These are phyloP conservation scores for Halteria grandinella DNA, from an alignment of 73 alveolate genomes.

Conservation along the genomic window DNA sequence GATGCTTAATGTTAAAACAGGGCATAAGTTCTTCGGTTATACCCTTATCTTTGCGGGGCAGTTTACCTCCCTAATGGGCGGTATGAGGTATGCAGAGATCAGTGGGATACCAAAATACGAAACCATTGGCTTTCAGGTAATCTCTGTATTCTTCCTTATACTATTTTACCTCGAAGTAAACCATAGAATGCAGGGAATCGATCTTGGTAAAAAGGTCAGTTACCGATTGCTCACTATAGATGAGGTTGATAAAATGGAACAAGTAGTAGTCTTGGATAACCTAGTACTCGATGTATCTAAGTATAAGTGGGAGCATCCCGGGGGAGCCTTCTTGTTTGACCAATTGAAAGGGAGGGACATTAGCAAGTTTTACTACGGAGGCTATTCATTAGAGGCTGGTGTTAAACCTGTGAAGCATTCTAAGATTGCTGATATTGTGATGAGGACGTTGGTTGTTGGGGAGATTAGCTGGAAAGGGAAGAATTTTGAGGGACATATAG, in stretches of 20 bases:
- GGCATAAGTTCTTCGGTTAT: constrained; percentile 33
- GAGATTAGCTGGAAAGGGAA: not conserved
- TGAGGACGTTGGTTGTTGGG: constrained; percentile 13
- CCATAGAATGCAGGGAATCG: not conserved
- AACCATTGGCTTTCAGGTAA: too few species aligned
- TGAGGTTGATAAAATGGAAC: constrained; percentile 7
- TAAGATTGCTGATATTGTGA: constrained; percentile 21
- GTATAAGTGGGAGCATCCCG: constrained; percentile 42
- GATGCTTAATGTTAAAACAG: not conserved
- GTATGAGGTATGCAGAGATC: not conserved
- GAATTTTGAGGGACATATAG: not conserved
- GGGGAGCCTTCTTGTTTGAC: constrained; percentile 34
- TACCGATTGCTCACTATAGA: too few species aligned
- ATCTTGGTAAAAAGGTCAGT: too few species aligned
- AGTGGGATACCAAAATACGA: too few species aligned
- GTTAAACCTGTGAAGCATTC: constrained; percentile 12
- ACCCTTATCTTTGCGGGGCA: not conserved
- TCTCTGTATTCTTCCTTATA: not conserved
- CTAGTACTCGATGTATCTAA: constrained; percentile 9
- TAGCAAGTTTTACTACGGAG: constrained; percentile 79
- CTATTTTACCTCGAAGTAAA: not conserved
- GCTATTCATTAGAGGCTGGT: constrained; percentile 62
- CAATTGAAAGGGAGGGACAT: constrained; percentile 48
- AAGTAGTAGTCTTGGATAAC: constrained; percentile 39
- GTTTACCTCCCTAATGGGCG: not conserved